Evolutionary conservation across 2,329 filamentous ascomycete genomes (phyloP).

Genomic region (Nigrospora oryzae): DNA sequence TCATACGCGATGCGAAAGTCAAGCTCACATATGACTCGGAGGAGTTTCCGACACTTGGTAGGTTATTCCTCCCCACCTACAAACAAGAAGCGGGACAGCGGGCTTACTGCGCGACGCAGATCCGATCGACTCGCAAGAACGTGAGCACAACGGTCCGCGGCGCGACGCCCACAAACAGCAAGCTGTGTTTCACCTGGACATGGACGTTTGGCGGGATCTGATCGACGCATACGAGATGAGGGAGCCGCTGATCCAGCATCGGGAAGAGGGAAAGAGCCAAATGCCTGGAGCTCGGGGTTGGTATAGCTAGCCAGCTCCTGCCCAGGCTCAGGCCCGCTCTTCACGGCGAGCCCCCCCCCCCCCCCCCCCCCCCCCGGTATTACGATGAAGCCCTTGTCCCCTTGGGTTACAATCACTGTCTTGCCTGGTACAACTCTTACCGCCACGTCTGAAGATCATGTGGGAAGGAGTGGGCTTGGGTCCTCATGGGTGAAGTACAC

Average conservation of each 20-base stretch:
- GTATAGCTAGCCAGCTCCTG: constrained; percentile 43
- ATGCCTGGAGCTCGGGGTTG: constrained; percentile 52
- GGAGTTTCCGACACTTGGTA: constrained; percentile 72
- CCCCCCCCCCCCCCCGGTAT: too few species aligned
- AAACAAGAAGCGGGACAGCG: not conserved
- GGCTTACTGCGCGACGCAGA: constrained; percentile 18
- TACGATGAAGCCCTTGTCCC: too few species aligned
- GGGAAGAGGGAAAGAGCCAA: constrained; percentile 47
- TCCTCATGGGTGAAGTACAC: too few species aligned
- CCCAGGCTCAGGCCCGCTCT: too few species aligned
- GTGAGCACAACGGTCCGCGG: constrained; percentile 32
- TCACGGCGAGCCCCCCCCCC: too few species aligned
- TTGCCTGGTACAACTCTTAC: too few species aligned
- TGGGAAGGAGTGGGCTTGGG: too few species aligned
- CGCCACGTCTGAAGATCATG: too few species aligned
- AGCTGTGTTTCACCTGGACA: constrained; percentile 82
- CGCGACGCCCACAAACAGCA: constrained; percentile 65
- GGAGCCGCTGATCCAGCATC: constrained; percentile 79
- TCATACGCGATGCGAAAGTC: constrained; percentile 79
- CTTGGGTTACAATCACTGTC: too few species aligned
- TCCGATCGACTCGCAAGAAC: constrained; percentile 36
- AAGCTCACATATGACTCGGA: constrained; percentile 66
- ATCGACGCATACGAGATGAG: constrained; percentile 68
- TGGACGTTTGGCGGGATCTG: constrained; percentile 71
- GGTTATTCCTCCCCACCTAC: constrained; percentile 25